Evolutionary conservation across 306 rosid genomes (phyloP), one percentile per base, ranked within the genome.

Genomic region (Trifolium repens): DNA sequence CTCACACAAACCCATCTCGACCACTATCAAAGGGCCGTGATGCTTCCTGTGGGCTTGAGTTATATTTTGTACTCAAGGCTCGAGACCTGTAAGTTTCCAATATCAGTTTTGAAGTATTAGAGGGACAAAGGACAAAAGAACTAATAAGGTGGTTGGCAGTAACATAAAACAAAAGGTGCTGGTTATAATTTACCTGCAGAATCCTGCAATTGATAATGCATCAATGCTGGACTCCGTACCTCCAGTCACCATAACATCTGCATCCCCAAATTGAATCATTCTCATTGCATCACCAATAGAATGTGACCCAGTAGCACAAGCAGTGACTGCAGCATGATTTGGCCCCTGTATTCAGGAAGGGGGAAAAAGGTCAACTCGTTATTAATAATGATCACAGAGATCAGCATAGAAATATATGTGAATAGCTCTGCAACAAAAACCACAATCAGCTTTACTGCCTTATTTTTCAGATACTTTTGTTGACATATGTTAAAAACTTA

Each of bases 141-240:
- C 52, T 67, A 52, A 3, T 42, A 8, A 46, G 49, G 70, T 32
- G 69, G 30, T 65, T 61, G 54, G 60, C 14, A 69, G 50, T 34
- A 72, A 69, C 43, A 73, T 55, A 52, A 35, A 44, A 66, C 54
- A 78, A 8, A 60, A 19, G 17, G 64, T 22, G 10, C n/a, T 24
- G 17, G 22, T 75, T 73, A 49, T 53, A 37, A 74, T 46, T 42
- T 77, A 91, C 98, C 82, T 85, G 92, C 98, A 90, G 85, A 94
- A 94, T 70, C 96, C 93, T 30, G 96, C 96, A 53, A 94, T 90
- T 40, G 97, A 94, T 79, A 91, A 84, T 78, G 96, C 97, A 84
- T 94, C 98, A 79, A 94, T 91, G 85, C 98, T 94, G 74, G 97
- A 88, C 88, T 94, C 96, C 35, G 97, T 87, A 71, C 97, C 98